Evolutionary conservation across 257 asterid genomes (phyloP).

Genomic region (Rhazya stricta): DNA sequence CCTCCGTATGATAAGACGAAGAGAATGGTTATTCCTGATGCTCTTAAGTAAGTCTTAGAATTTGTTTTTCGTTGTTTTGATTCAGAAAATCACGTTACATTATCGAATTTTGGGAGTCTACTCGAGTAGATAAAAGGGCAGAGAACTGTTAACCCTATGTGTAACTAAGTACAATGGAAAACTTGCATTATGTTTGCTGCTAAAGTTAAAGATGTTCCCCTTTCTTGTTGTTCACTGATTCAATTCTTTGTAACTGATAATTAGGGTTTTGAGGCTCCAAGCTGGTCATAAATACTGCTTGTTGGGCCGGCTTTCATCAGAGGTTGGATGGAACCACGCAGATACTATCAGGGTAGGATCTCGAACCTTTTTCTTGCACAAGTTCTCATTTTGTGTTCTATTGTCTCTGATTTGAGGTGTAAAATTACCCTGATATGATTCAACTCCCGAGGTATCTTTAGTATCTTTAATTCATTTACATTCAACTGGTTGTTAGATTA

Average conservation of each 20-base stretch:
- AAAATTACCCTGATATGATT: neutral
- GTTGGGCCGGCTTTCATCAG: conserved; percentile 73
- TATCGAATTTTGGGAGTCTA: neutral
- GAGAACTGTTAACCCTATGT: neutral
- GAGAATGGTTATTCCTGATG: conserved; percentile 82
- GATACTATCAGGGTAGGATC: conserved; percentile 57
- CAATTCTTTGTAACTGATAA: neutral
- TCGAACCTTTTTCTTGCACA: neutral
- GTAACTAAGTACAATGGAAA: neutral
- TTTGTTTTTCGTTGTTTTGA: neutral
- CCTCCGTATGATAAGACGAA: conserved; percentile 30
- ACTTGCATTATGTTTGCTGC: neutral
- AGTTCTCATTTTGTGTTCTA: neutral
- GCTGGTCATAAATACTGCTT: conserved; percentile 81
- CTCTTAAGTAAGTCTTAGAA: conserved; percentile 53
- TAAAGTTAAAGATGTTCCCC: neutral
- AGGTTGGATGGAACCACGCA: conserved; percentile 79
- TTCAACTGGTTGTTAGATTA: neutral
- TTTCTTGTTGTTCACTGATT: neutral
- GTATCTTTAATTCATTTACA: neutral
- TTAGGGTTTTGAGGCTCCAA: conserved; percentile 82
- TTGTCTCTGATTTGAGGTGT: neutral
- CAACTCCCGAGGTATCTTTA: neutral
- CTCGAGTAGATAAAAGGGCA: neutral
- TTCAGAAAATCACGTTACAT: too few relatives aligned